Percentiles rank a stretch among this genome's conserved stretches.
Conservation (phyloP, 768 basidiomycete genomes). For the Chiua virens region DNA sequence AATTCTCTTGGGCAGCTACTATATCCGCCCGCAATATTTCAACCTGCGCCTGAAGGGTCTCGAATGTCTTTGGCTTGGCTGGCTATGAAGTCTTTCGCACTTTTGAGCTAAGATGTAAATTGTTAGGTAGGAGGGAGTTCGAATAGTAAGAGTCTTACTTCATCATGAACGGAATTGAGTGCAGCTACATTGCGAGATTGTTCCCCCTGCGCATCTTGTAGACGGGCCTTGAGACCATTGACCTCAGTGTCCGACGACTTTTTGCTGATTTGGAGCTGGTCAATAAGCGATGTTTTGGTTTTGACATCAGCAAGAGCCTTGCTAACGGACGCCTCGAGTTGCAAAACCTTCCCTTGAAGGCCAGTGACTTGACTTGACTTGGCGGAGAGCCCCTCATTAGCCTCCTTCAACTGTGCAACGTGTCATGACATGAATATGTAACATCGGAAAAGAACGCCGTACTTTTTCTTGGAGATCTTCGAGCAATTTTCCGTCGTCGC, state of each 20-base stretch:
- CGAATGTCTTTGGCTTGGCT: slow-evolving; percentile 48
- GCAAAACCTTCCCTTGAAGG: slow-evolving; percentile 53
- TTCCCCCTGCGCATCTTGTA: slow-evolving; percentile 39
- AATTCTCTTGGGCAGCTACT: slow-evolving; percentile 46
- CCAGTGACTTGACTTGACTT: slow-evolving; percentile 51
- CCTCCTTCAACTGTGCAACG: slow-evolving; percentile 54
- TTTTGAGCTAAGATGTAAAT: slow-evolving; percentile 46
- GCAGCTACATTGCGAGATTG: slow-evolving; percentile 24
- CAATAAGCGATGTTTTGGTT: slow-evolving; percentile 43
- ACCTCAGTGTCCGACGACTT: slow-evolving; percentile 49
- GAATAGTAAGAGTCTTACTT: slow-evolving; percentile 42
- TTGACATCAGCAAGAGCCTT: slow-evolving; percentile 46
- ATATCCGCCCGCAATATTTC: slow-evolving; percentile 52
- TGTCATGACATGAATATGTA: slow-evolving; percentile 1
- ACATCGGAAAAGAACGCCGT: slow-evolving; percentile 6
- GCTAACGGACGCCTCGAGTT: slow-evolving; percentile 51
- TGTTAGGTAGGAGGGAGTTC: not conserved
- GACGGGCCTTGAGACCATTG: slow-evolving; percentile 38
- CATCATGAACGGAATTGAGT: slow-evolving; percentile 44
- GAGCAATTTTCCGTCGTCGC: slow-evolving; percentile 56
- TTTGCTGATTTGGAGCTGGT: slow-evolving; percentile 52
- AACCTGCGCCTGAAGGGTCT: slow-evolving; percentile 51
- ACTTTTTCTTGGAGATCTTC: slow-evolving; percentile 65
- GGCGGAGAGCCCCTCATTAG: slow-evolving; percentile 49
- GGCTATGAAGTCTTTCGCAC: slow-evolving; percentile 40